These are phyloP conservation scores for Podochytrium sp. DNA, from an alignment of 192 early-diverging fungal species.

Conservation along the genomic window DNA sequence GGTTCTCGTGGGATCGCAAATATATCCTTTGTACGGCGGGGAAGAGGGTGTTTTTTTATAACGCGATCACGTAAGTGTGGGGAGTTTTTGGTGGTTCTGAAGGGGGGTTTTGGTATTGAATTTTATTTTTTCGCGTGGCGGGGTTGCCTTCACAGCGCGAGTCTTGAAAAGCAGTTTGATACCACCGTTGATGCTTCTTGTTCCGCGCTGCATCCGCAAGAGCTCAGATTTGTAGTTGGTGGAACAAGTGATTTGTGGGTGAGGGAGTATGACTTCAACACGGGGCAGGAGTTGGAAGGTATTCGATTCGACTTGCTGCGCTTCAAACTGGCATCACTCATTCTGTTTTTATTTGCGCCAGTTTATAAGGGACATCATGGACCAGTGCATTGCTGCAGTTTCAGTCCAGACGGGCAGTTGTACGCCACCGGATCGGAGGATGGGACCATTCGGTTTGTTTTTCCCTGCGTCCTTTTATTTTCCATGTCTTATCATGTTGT, in stretches of 20 bases:
- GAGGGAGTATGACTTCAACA: conserved; percentile 80
- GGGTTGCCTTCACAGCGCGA: conserved; percentile 33
- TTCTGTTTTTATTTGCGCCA: background rate
- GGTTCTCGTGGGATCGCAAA: conserved; percentile 73
- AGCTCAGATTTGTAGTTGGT: conserved; percentile 79
- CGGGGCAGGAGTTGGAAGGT: conserved; percentile 68
- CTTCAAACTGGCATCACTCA: no score
- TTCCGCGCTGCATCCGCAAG: conserved; percentile 80
- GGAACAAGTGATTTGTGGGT: conserved; percentile 83
- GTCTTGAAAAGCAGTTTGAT: conserved; percentile 40
- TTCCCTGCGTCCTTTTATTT: background rate
- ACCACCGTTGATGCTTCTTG: conserved; percentile 67
- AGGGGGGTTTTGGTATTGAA: conserved; percentile 1
- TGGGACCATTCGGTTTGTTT: conserved; percentile 73
- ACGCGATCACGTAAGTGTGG: conserved; percentile 63
- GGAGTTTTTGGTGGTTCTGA: conserved; percentile 12
- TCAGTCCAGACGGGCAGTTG: conserved; percentile 89
- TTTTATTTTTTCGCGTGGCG: conserved; percentile 11
- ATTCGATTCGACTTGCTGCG: no score
- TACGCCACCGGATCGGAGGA: conserved; percentile 90
- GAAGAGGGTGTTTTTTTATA: conserved; percentile 74
- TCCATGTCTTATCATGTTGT: background rate
- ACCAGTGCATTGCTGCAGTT: conserved; percentile 84
- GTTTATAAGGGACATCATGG: conserved; percentile 92
- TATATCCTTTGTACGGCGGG: conserved; percentile 81